Evolutionary conservation across 495 filamentous ascomycete species (phyloP).

Genomic region (Ascobolus immersus): DNA sequence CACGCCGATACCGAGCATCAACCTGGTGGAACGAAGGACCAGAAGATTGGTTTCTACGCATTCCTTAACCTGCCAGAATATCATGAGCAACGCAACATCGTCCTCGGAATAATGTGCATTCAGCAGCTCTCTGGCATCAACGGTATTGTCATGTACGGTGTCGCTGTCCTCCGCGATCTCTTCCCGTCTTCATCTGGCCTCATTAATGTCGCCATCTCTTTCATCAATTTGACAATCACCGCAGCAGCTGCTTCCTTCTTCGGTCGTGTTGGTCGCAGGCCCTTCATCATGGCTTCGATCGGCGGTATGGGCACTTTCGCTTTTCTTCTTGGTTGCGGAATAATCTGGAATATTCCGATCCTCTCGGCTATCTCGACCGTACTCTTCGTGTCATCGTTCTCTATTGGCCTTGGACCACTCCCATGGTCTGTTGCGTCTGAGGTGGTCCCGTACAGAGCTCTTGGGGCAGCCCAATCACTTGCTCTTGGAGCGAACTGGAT

Average conservation of each 20-base stretch:
- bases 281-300: slow-evolving; percentile 55
- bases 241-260: slow-evolving; percentile 54
- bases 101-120: slow-evolving; percentile 71
- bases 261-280: slow-evolving; percentile 65
- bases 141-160: slow-evolving; percentile 93
- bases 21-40: too few relatives aligned
- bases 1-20: slow-evolving; percentile 3
- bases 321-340: slow-evolving; percentile 47
- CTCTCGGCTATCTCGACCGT: slow-evolving; percentile 58
- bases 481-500: slow-evolving; percentile 70
- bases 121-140: slow-evolving; percentile 90
- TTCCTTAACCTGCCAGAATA: slow-evolving; percentile 22
- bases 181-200: slow-evolving; percentile 38
- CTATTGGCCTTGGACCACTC: slow-evolving; percentile 72
- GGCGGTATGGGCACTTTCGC: slow-evolving; percentile 57
- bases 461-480: slow-evolving; percentile 68
- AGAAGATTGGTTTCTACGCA: slow-evolving; percentile 4
- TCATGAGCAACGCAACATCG: slow-evolving; percentile 55
- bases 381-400: slow-evolving; percentile 69
- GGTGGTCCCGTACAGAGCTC: slow-evolving; percentile 64
- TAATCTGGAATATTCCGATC: slow-evolving; percentile 37
- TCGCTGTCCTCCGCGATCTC: slow-evolving; percentile 53
- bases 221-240: slow-evolving; percentile 64
- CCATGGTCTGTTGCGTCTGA: slow-evolving; percentile 84
- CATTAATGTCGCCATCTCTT: slow-evolving; percentile 62